Conservation (phyloP, 2,329 filamentous ascomycete genomes). For the Fusarium sp. region DNA sequence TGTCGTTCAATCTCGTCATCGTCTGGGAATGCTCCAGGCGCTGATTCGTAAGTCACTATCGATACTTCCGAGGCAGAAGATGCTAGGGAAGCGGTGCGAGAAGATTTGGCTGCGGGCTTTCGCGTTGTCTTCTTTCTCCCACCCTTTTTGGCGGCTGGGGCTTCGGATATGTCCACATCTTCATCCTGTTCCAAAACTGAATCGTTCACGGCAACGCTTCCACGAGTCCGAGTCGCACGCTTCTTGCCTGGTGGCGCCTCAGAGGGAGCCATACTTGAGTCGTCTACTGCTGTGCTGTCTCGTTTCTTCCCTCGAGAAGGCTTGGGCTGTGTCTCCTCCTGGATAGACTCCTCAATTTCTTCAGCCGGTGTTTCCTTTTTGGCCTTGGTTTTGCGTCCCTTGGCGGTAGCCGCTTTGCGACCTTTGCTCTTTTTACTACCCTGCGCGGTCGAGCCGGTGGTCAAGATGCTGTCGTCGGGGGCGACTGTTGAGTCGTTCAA, state of each 20-base stretch:
- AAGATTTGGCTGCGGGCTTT: slow-evolving; percentile 53
- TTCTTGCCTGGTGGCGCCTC: slow-evolving; percentile 67
- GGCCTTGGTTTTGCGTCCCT: slow-evolving; percentile 47
- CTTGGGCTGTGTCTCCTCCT: slow-evolving; percentile 47
- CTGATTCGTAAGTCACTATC: slow-evolving; percentile 54
- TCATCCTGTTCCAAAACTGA: slow-evolving; percentile 51
- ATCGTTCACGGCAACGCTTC: slow-evolving; percentile 55
- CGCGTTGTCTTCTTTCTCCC: slow-evolving; percentile 51
- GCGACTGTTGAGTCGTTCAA: slow-evolving; percentile 57
- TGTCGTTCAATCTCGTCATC: slow-evolving; percentile 74
- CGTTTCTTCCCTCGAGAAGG: slow-evolving; percentile 68
- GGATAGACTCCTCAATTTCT: slow-evolving; percentile 44
- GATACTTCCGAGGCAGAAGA: slow-evolving; percentile 64
- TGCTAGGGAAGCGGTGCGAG: slow-evolving; percentile 54
- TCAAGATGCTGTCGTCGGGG: slow-evolving; percentile 67
- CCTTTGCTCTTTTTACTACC: slow-evolving; percentile 66
- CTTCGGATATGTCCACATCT: slow-evolving; percentile 55
- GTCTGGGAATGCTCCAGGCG: slow-evolving; percentile 58
- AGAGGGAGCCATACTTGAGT: slow-evolving; percentile 53
- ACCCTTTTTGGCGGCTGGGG: slow-evolving; percentile 43
- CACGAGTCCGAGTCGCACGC: slow-evolving; percentile 61
- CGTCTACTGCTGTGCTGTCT: slow-evolving; percentile 66
- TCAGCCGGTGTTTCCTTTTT: slow-evolving; percentile 66
- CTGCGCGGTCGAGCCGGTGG: slow-evolving; percentile 65
- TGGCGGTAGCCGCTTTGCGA: slow-evolving; percentile 58